phyloP scores from a whole-genome alignment of 1,284 basidiomycete species.

The Cutaneotrichosporon arboriforme region DNA sequence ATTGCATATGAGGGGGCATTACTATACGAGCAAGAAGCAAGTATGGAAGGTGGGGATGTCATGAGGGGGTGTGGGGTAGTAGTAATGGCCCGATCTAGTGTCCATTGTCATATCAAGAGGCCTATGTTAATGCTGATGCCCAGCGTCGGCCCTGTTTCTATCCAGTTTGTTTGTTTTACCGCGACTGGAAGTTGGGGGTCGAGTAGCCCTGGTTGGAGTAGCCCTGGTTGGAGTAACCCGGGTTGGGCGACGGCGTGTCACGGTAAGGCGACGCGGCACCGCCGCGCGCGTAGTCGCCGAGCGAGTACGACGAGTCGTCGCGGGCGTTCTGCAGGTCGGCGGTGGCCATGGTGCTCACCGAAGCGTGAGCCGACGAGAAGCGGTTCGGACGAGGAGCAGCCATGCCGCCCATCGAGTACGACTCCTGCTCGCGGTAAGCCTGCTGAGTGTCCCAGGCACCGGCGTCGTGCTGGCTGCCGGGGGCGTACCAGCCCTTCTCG shows the following conservation, averaged over 20 bases:
- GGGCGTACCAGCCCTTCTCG: slow-evolving; percentile 31
- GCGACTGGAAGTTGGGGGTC: neutral
- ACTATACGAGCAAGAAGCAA: too few relatives aligned
- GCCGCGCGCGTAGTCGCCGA: slow-evolving; percentile 17
- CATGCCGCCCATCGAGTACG: slow-evolving; percentile 20
- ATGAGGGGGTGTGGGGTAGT: too few relatives aligned
- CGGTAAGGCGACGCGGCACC: slow-evolving; percentile 16
- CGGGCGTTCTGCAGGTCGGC: slow-evolving; percentile 26
- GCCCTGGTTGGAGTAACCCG: neutral
- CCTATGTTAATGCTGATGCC: too few relatives aligned
- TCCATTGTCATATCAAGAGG: too few relatives aligned
- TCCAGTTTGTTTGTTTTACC: too few relatives aligned
- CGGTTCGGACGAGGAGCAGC: slow-evolving; percentile 18
- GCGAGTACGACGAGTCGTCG: slow-evolving; percentile 14
- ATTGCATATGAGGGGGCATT: too few relatives aligned
- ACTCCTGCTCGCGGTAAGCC: slow-evolving; percentile 30
- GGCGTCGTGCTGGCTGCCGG: slow-evolving; percentile 10
- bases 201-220: too few relatives aligned
- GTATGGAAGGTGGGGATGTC: too few relatives aligned
- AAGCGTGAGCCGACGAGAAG: slow-evolving; percentile 23
- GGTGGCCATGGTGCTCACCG: slow-evolving; percentile 40
- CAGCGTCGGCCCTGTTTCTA: too few relatives aligned
- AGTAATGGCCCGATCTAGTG: too few relatives aligned
- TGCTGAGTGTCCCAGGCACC: slow-evolving; percentile 21
- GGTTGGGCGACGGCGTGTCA: slow-evolving; percentile 4